A percentile compares a stretch with the other conserved stretches of the same genome.
Conservation (phyloP, 2,329 filamentous ascomycete species). For the Ophiocordyceps camponoti-leonardi region DNA sequence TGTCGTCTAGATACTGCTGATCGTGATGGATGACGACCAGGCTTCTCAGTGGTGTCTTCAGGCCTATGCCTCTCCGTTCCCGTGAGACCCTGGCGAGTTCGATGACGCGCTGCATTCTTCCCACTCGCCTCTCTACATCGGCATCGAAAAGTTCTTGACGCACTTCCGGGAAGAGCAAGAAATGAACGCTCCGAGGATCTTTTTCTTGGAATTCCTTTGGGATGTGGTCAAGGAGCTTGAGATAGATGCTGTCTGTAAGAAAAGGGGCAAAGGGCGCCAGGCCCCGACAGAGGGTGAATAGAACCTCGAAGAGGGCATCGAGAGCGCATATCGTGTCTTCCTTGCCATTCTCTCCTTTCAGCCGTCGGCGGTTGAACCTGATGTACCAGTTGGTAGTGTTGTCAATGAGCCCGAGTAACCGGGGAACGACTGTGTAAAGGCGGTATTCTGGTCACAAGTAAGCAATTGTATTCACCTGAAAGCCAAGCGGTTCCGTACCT, state of each 20-base stretch:
- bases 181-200: slow-evolving; percentile 79
- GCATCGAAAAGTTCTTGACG: slow-evolving; percentile 76
- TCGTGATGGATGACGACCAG: slow-evolving; percentile 80
- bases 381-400: slow-evolving; percentile 99
- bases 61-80: slow-evolving; percentile 65
- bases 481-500: slow-evolving; percentile 12
- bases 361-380: slow-evolving; percentile 74
- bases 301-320: slow-evolving; percentile 85
- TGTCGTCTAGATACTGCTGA: slow-evolving; percentile 66
- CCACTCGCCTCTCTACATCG: slow-evolving; percentile 70
- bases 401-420: slow-evolving; percentile 69
- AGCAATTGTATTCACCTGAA: not conserved
- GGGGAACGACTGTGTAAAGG: slow-evolving; percentile 80
- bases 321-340: slow-evolving; percentile 80
- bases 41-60: slow-evolving; percentile 84
- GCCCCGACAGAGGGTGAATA: slow-evolving; percentile 75
- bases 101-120: slow-evolving; percentile 90
- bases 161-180: slow-evolving; percentile 78
- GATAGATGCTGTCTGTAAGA: slow-evolving; percentile 87
- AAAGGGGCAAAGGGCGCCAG: slow-evolving; percentile 93
- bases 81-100: slow-evolving; percentile 75
- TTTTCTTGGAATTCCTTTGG: slow-evolving; percentile 50
- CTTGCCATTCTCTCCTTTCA: slow-evolving; percentile 78
- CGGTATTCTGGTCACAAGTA: slow-evolving; percentile 36
- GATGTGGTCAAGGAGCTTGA: slow-evolving; percentile 65